phyloP scores from a whole-genome alignment of 2,329 filamentous ascomycete species.

The Microdochium nivale region DNA sequence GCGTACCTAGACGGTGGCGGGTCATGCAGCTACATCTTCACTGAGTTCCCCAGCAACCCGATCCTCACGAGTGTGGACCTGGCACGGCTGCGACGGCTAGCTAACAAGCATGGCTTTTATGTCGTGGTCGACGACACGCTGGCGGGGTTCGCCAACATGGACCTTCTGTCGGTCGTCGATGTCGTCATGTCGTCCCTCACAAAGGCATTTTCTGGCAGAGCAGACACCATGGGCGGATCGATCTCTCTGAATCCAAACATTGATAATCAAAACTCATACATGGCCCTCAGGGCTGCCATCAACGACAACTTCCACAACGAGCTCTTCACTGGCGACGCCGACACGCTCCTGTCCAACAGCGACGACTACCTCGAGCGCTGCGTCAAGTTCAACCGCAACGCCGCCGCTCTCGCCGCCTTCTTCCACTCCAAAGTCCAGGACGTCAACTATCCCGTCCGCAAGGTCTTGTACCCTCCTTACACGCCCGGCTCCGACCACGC shows the following conservation, averaged over 20 bases:
- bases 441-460: conserved; percentile 24
- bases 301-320: conserved; percentile 29
- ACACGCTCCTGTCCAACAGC: conserved; percentile 34
- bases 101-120: conserved; percentile 33
- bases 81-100: conserved; percentile 19
- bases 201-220: conserved; percentile 49
- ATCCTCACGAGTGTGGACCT: conserved; percentile 32
- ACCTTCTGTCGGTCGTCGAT: conserved; percentile 39
- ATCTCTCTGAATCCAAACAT: conserved; percentile 12
- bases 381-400: conserved; percentile 31
- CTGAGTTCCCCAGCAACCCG: conserved; percentile 42
- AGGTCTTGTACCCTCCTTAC: conserved; percentile 34
- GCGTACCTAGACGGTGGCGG: conserved; percentile 30
- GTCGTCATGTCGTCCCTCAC: conserved; percentile 36
- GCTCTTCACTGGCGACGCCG: conserved; percentile 36
- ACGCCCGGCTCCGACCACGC: conserved; percentile 7
- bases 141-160: conserved; percentile 37
- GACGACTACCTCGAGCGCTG: conserved; percentile 31
- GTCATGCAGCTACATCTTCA: conserved; percentile 34
- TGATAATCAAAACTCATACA: conserved; percentile 2
- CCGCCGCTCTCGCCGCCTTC: conserved; percentile 29
- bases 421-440: conserved; percentile 22
- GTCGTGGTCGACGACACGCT: conserved; percentile 40
- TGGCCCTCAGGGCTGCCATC: conserved; percentile 12
- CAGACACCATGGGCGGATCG: conserved; percentile 26